A percentile compares a stretch with the other conserved stretches of the same genome.
Conservation (phyloP, 805 yeast genomes). For the Candida arabinofermentans region DNA sequence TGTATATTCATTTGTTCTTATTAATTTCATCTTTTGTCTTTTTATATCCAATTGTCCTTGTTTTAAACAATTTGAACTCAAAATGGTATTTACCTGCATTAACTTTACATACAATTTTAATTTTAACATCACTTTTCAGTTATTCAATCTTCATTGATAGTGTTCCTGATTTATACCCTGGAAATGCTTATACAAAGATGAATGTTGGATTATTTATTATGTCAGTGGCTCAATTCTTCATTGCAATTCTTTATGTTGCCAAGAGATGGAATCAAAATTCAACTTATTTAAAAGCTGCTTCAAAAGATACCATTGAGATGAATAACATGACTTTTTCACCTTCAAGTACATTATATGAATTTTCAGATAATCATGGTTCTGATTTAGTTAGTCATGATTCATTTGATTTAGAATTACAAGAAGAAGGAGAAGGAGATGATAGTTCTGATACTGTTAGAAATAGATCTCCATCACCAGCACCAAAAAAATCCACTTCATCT, state of each 20-base stretch:
- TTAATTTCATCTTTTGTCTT: conserved; percentile 43
- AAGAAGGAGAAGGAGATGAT: conserved; percentile 2
- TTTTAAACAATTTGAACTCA: conserved; percentile 57
- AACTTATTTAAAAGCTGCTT: conserved; percentile 9
- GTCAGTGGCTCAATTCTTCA: conserved; percentile 47
- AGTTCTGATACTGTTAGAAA: conserved; percentile 2
- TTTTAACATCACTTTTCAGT: conserved; percentile 47
- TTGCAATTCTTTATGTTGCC: conserved; percentile 48
- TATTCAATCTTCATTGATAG: conserved; percentile 55
- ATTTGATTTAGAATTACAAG: conserved; percentile 21
- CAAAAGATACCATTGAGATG: conserved; percentile 1
- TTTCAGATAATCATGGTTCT: conserved; percentile 17
- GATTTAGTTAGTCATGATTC: conserved; percentile 13
- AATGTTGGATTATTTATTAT: conserved; percentile 55
- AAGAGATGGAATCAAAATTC: conserved; percentile 34
- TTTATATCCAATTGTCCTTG: conserved; percentile 64
- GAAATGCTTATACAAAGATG: conserved; percentile 68
- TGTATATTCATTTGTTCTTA: conserved; percentile 51
- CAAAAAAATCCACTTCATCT: background rate
- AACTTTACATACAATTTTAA: conserved; percentile 43
- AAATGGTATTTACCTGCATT: conserved; percentile 56
- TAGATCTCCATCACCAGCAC: conserved; percentile 1
- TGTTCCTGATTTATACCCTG: conserved; percentile 69
- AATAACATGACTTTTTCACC: conserved; percentile 22
- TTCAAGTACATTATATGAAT: conserved; percentile 34